These are phyloP conservation scores for Niveomyces coronatus DNA, from an alignment of 2,329 filamentous ascomycete species.

Conservation along the genomic window DNA sequence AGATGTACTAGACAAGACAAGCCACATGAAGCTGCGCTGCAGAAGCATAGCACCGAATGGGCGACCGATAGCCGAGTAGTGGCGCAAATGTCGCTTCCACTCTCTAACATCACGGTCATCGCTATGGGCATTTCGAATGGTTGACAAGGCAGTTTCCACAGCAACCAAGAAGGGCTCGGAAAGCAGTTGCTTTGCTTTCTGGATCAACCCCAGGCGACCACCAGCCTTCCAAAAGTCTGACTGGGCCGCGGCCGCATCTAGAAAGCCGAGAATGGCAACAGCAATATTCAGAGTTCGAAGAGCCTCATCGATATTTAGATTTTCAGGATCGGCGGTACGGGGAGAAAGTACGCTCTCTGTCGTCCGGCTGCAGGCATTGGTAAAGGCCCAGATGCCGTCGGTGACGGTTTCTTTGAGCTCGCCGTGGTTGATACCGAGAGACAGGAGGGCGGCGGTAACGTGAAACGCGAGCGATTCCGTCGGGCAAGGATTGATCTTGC, in stretches of 20 bases:
- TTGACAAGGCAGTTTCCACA: slow-evolving; percentile 82
- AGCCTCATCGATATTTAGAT: slow-evolving; percentile 54
- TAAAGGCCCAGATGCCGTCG: slow-evolving; percentile 58
- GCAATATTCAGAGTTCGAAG: slow-evolving; percentile 64
- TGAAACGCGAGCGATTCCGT: slow-evolving; percentile 75
- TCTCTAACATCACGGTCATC: slow-evolving; percentile 59
- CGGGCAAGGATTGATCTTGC: slow-evolving; percentile 74
- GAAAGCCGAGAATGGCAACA: slow-evolving; percentile 80
- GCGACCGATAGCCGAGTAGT: slow-evolving; percentile 69
- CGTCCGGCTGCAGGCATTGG: slow-evolving; percentile 58
- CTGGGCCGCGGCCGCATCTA: slow-evolving; percentile 70
- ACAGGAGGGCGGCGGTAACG: slow-evolving; percentile 71
- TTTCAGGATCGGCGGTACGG: slow-evolving; percentile 44
- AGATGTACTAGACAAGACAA: slow-evolving; percentile 70
- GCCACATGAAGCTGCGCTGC: slow-evolving; percentile 77
- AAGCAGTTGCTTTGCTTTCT: slow-evolving; percentile 60
- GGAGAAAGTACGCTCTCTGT: slow-evolving; percentile 45
- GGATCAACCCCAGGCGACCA: slow-evolving; percentile 63
- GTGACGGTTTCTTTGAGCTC: slow-evolving; percentile 57
- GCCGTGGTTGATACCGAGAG: slow-evolving; percentile 63
- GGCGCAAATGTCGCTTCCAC: slow-evolving; percentile 78
- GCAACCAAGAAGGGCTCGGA: slow-evolving; percentile 78
- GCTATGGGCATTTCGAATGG: slow-evolving; percentile 68
- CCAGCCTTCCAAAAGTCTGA: slow-evolving; percentile 70
- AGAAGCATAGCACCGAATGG: slow-evolving; percentile 87